Base-by-base conservation (phyloP, 139 green algal genomes). In the Tetradesmus obliquus region DNA sequence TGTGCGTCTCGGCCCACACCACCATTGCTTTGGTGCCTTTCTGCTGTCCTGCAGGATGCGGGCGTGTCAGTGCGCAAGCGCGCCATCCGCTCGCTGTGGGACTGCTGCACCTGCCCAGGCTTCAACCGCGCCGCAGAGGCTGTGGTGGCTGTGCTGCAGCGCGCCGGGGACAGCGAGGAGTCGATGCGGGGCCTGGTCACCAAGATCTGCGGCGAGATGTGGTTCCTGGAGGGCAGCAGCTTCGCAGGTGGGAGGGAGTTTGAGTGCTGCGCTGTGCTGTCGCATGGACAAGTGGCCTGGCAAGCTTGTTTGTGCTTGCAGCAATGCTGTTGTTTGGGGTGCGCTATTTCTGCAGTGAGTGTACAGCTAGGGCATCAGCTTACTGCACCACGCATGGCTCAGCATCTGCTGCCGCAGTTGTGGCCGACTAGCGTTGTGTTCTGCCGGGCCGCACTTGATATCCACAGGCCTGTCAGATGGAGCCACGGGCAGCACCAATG, bases 51-150 rank as follows among this genome's bases (percentile, higher is more conserved):
- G 62, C 89, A 93, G 20, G 97, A 99, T 91, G 51, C 91, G 5
- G 97, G 96, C 66, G 90, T 97, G 24, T 97, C 91, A 76, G 97
- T 99, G 91, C 95, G 97, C 83, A 98, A 98, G 95, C 90, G 94
- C 2, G 97, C 97, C 45, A 93, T 99, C 79, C 95, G 93, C 55
- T 95, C 98, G 55, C 92, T 99, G 86, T 97, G 95, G 95, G 97
- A 99, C 79, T 93, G 90, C 55, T 99, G 96, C 92, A 89, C 90
- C 79, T 94, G 90, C 87, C 87, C 92, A 9, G 89, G 82, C 87
- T 96, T 95, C 83, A 55, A 9, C 12, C 88, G 86, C 13, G 72
- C 66, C 1, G 81, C 71, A 51, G 96, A 98, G 12, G 96, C 95
- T 6, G 91, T 95, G 51, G 82, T 96, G 54, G 89, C 93, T 10